Percentiles rank a stretch among this genome's conserved stretches.
Evolutionary conservation across 352 stramenopile species (phyloP).

Genomic region (Phytophthora constricta): DNA sequence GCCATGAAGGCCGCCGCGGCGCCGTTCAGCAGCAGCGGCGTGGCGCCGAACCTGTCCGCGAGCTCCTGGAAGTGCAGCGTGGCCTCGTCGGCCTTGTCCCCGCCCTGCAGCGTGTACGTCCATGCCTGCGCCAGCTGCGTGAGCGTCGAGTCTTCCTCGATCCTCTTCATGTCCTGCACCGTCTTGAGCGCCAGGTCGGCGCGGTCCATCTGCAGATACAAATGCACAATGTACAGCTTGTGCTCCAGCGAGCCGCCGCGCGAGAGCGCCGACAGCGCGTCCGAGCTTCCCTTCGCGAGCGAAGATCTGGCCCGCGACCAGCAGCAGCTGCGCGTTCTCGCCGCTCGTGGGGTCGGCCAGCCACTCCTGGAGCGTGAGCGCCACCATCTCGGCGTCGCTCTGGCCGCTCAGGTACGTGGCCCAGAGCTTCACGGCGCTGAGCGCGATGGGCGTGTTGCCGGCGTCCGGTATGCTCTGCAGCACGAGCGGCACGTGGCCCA

Average conservation of each 20-base stretch:
- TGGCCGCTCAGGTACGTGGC: conserved; percentile 81
- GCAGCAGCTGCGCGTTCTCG: conserved; percentile 92
- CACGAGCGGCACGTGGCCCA: conserved; percentile 92
- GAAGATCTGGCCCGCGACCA: conserved; percentile 95
- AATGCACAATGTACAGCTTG: conserved; percentile 82
- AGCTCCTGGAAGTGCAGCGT: conserved; percentile 94
- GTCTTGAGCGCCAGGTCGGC: conserved; percentile 92
- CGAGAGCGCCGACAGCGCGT: conserved; percentile 94
- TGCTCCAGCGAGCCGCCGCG: conserved; percentile 94
- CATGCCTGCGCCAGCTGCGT: conserved; percentile 94
- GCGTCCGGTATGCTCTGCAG: conserved; percentile 84
- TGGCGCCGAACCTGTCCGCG: conserved; percentile 94
- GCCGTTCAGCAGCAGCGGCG: conserved; percentile 92
- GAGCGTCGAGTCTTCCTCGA: conserved; percentile 97
- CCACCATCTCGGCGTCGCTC: conserved; percentile 87
- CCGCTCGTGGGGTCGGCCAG: conserved; percentile 77
- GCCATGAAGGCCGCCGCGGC: conserved; percentile 93
- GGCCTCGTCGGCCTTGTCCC: conserved; percentile 88
- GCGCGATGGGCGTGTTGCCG: conserved; percentile 68
- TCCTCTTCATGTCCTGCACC: conserved; percentile 89
- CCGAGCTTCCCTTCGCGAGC: conserved; percentile 91
- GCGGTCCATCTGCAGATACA: conserved; percentile 95
- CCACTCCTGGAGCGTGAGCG: conserved; percentile 93
- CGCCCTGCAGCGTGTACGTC: conserved; percentile 83
- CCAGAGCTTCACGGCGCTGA: conserved; percentile 89